Conservation (phyloP, 257 asterid genomes). For the Nicotiana attenuata region DNA sequence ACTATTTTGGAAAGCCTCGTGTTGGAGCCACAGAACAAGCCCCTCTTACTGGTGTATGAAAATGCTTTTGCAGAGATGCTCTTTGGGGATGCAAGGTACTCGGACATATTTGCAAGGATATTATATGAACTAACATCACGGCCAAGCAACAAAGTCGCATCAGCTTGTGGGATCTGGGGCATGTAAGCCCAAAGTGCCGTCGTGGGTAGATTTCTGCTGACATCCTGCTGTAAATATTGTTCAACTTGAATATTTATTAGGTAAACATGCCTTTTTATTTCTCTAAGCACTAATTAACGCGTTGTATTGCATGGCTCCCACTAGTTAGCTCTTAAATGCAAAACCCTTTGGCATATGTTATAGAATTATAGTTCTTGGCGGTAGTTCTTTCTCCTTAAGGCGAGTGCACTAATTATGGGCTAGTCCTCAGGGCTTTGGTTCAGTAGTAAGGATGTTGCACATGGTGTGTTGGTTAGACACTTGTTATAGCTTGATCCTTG, state of each 20-base stretch:
- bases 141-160: constrained; percentile 62
- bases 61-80: constrained; percentile 91
- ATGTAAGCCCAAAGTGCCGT: constrained; percentile 33
- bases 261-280: not conserved
- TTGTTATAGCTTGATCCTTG: not conserved
- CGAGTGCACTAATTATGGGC: not conserved
- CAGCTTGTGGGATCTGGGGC: constrained; percentile 97
- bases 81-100: constrained; percentile 64
- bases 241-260: not conserved
- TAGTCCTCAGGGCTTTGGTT: not conserved
- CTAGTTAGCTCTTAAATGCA: not conserved
- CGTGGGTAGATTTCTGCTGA: not conserved
- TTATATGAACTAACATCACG: constrained; percentile 76
- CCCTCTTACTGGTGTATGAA: constrained; percentile 61
- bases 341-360: not conserved
- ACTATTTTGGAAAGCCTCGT: constrained; percentile 83
- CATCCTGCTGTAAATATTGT: not conserved
- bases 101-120: constrained; percentile 86
- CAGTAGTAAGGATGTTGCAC: not conserved
- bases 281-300: not conserved
- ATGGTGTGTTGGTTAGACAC: not conserved
- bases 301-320: too few relatives aligned
- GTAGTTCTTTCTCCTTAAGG: not conserved
- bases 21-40: constrained; percentile 94
- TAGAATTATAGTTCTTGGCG: not conserved